phyloP scores from a whole-genome alignment of 208 protist species.

The Borovskyia barvae region DNA sequence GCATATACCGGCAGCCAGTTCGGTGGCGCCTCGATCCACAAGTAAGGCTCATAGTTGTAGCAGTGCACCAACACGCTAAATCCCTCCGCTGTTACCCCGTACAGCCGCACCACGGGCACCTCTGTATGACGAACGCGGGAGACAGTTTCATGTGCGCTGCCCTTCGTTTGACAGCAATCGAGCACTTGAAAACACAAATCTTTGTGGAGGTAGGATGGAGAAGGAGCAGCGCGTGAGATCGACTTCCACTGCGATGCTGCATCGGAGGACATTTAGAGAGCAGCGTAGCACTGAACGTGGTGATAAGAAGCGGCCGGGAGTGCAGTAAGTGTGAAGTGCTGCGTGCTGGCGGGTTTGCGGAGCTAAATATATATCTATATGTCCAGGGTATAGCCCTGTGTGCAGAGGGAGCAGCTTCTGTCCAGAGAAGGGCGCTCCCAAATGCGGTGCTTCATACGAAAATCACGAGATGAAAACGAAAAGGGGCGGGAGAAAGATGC shows the following conservation, averaged over 20 bases:
- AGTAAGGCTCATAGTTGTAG: slow-evolving; percentile 96
- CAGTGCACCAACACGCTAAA: slow-evolving; percentile 91
- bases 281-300: background rate
- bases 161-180: slow-evolving; percentile 87
- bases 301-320: no score
- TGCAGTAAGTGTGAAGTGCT: no score
- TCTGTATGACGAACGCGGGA: slow-evolving; percentile 70
- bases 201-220: slow-evolving; percentile 40
- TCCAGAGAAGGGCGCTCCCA: no score
- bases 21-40: slow-evolving; percentile 91
- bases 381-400: no score
- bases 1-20: slow-evolving; percentile 78
- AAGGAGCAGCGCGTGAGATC: slow-evolving; percentile 32
- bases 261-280: slow-evolving; percentile 11
- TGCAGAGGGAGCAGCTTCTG: no score
- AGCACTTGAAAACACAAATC: slow-evolving; percentile 83
- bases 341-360: no score
- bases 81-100: slow-evolving; percentile 91
- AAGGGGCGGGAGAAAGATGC: background rate
- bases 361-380: no score
- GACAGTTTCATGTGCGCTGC: slow-evolving; percentile 50
- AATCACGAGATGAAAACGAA: no score
- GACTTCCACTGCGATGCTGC: slow-evolving; percentile 24
- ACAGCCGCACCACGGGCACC: slow-evolving; percentile 91
- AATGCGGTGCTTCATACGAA: no score